Conservation (phyloP, 495 filamentous ascomycete genomes). For the Neurospora sp. region DNA sequence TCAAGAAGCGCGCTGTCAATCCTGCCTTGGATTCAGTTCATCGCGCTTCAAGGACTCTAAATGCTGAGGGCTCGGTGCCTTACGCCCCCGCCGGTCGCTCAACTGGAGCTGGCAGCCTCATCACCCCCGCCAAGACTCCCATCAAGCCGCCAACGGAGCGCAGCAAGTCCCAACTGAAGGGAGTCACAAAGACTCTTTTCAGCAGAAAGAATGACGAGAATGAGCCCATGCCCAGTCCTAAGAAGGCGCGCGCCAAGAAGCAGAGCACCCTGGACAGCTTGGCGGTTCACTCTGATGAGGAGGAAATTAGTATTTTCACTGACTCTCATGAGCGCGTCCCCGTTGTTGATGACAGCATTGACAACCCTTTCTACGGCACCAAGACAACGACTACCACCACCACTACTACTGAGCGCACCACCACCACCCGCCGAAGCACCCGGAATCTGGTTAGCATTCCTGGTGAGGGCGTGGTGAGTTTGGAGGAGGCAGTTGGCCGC, state of each 20-base stretch:
- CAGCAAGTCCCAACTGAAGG: slow-evolving; percentile 43
- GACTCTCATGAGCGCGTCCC: slow-evolving; percentile 84
- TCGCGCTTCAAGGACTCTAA: slow-evolving; percentile 30
- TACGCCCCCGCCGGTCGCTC: neutral
- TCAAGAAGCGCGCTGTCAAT: slow-evolving; percentile 33
- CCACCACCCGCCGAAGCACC: slow-evolving; percentile 31
- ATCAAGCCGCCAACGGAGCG: slow-evolving; percentile 52
- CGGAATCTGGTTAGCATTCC: slow-evolving; percentile 36
- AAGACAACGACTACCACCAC: slow-evolving; percentile 14
- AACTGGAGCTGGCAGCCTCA: slow-evolving; percentile 48
- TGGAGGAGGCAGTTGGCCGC: slow-evolving; percentile 53
- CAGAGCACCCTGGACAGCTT: slow-evolving; percentile 57
- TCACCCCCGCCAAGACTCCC: slow-evolving; percentile 87
- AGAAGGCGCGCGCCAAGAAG: slow-evolving; percentile 44
- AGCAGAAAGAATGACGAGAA: slow-evolving; percentile 22
- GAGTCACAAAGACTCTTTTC: slow-evolving; percentile 71
- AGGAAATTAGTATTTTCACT: slow-evolving; percentile 72
- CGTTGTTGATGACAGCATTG: slow-evolving; percentile 48
- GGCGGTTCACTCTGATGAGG: slow-evolving; percentile 42
- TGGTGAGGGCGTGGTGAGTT: slow-evolving; percentile 44
- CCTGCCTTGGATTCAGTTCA: slow-evolving; percentile 25
- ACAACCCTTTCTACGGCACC: slow-evolving; percentile 67
- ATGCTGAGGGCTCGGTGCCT: slow-evolving; percentile 8
- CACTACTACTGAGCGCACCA: slow-evolving; percentile 16
- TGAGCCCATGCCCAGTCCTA: slow-evolving; percentile 49